phyloP scores from a whole-genome alignment of 306 rosid species.

The Rubus idaeus region DNA sequence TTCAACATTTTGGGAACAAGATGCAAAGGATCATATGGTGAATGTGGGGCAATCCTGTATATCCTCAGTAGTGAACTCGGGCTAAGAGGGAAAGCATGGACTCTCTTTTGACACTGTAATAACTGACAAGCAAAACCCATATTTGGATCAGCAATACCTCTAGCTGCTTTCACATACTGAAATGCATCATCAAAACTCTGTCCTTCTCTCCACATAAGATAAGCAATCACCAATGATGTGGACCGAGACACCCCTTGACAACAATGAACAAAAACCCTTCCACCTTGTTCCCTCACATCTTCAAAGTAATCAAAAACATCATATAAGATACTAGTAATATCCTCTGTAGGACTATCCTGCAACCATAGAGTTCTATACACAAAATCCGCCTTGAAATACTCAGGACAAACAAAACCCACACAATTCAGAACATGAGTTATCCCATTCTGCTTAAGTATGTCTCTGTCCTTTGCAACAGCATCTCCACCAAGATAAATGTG shows the following conservation, averaged over 20 bases:
- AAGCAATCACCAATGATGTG: constrained; percentile 94
- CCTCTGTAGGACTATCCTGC: constrained; percentile 97
- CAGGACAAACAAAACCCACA: constrained; percentile 97
- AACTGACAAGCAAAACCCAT: constrained; percentile 99
- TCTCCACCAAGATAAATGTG: constrained; percentile 98
- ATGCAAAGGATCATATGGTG: constrained; percentile 95
- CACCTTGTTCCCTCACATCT: constrained; percentile 88
- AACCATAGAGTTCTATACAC: constrained; percentile 93
- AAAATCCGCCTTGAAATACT: constrained; percentile 84
- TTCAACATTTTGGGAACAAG: constrained; percentile 95
- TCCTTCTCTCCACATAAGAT: constrained; percentile 99
- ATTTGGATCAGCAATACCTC: constrained; percentile 98
- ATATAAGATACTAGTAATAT: constrained; percentile 88
- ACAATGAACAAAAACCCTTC: constrained; percentile 97
- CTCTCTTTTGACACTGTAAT: constrained; percentile 97
- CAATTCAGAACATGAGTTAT: constrained; percentile 94
- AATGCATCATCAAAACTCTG: constrained; percentile 99
- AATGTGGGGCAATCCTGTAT: constrained; percentile 93
- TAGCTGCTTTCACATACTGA: constrained; percentile 98
- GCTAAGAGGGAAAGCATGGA: constrained; percentile 93
- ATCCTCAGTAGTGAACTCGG: constrained; percentile 96
- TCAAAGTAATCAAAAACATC: constrained; percentile 98
- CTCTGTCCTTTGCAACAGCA: constrained; percentile 96
- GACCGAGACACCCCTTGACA: constrained; percentile 99
- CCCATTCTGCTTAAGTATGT: constrained; percentile 78